A percentile compares a stretch with the other conserved stretches of the same genome.
Evolutionary conservation across 768 basidiomycete species (phyloP).

Genomic region (Boletus patriciae): DNA sequence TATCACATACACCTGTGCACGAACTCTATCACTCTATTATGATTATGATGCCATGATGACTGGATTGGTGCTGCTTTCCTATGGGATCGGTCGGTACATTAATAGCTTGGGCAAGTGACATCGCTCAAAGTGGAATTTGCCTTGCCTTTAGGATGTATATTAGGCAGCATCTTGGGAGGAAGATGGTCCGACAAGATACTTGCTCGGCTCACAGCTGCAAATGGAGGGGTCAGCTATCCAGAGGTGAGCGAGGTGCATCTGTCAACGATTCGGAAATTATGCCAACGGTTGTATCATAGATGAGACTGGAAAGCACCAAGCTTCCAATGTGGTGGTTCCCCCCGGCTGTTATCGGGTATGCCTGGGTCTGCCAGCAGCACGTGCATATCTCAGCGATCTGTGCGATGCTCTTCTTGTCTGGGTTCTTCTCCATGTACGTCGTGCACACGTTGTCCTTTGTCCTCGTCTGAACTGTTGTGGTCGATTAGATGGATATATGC

Average conservation of each 20-base stretch:
- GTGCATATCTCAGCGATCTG: slow-evolving; percentile 70
- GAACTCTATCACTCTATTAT: slow-evolving; percentile 67
- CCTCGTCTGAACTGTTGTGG: background rate
- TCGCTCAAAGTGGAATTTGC: background rate
- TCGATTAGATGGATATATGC: slow-evolving; percentile 57
- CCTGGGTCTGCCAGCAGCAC: slow-evolving; percentile 69
- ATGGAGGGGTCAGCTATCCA: slow-evolving; percentile 53
- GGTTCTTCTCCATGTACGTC: slow-evolving; percentile 72
- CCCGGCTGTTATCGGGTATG: slow-evolving; percentile 64
- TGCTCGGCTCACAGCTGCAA: slow-evolving; percentile 42
- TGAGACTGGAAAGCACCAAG: slow-evolving; percentile 70
- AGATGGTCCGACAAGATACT: slow-evolving; percentile 58
- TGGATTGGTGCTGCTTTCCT: slow-evolving; percentile 76
- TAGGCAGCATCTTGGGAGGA: slow-evolving; percentile 60
- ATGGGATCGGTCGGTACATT: slow-evolving; percentile 56
- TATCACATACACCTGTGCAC: slow-evolving; percentile 71
- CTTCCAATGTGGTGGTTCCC: slow-evolving; percentile 55
- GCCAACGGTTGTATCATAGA: slow-evolving; percentile 39
- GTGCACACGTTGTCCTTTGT: background rate
- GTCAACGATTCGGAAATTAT: background rate
- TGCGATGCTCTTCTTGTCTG: slow-evolving; percentile 69
- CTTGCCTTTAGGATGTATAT: slow-evolving; percentile 40
- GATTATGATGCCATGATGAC: slow-evolving; percentile 68
- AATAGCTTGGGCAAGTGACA: background rate
- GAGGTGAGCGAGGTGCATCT: slow-evolving; percentile 50